Percentiles rank a stretch among this genome's conserved stretches.
These are phyloP conservation scores for Massarina eburnea DNA, from an alignment of 2,329 filamentous ascomycete species.

Conservation along the genomic window DNA sequence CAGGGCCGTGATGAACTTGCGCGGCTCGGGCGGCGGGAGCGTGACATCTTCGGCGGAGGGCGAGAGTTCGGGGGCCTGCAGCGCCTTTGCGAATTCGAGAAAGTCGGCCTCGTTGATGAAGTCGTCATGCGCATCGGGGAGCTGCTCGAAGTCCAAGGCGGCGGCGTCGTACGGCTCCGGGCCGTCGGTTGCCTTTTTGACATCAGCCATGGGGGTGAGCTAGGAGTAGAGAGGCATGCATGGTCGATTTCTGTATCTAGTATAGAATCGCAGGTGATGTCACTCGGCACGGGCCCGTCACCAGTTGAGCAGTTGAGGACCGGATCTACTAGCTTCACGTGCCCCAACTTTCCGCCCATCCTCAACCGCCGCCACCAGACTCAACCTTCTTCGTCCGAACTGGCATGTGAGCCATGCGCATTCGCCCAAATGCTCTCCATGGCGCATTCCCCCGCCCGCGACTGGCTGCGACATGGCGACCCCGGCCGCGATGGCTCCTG, in stretches of 20 bases:
- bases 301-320: too few relatives aligned
- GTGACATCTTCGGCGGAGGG: slow-evolving; percentile 62
- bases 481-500: slow-evolving; percentile 31
- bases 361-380: not conserved
- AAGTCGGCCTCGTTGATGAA: slow-evolving; percentile 76
- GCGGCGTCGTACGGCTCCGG: slow-evolving; percentile 63
- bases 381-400: not conserved
- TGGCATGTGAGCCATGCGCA: slow-evolving; percentile 20
- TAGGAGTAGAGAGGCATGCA: not conserved
- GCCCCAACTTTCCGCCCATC: not conserved
- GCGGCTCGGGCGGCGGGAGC: slow-evolving; percentile 44
- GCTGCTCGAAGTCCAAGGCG: slow-evolving; percentile 66
- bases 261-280: slow-evolving; percentile 1
- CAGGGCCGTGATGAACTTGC: slow-evolving; percentile 77
- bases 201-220: slow-evolving; percentile 44
- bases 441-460: slow-evolving; percentile 7
- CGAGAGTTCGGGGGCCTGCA: slow-evolving; percentile 77
- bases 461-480: not conserved
- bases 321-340: too few relatives aligned
- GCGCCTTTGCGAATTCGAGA: slow-evolving; percentile 75
- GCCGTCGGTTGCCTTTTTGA: slow-evolving; percentile 51
- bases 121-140: slow-evolving; percentile 79
- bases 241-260: not conserved
- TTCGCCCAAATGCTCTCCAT: slow-evolving; percentile 13
- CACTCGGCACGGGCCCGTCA: not conserved